A percentile compares a stretch with the other conserved stretches of the same genome.
phyloP scores from a whole-genome alignment of 2,329 filamentous ascomycete genomes.

The Delphinella strobiligena region DNA sequence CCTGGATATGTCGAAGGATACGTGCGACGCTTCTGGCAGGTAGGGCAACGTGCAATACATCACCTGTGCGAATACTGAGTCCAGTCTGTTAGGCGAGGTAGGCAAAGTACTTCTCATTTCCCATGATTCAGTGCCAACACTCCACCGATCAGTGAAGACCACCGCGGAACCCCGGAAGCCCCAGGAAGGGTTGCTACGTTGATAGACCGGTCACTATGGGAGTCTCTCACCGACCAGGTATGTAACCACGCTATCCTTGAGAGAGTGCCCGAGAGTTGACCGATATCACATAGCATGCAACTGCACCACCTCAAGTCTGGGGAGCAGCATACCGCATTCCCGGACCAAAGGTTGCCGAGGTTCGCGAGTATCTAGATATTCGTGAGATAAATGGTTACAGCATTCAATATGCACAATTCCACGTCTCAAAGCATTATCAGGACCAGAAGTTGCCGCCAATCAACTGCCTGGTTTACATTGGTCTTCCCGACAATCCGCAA shows the following conservation, averaged over 20 bases:
- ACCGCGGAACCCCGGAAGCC: constrained; percentile 76
- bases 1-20: constrained; percentile 89
- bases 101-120: constrained; percentile 1
- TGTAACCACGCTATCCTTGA: too few species aligned
- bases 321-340: constrained; percentile 73
- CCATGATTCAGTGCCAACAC: too few species aligned
- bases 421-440: constrained; percentile 40
- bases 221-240: constrained; percentile 56
- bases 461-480: constrained; percentile 76
- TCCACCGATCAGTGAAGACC: constrained; percentile 59
- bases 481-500: constrained; percentile 83
- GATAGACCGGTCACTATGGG: constrained; percentile 75
- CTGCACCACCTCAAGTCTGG: constrained; percentile 62
- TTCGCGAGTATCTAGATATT: constrained; percentile 84
- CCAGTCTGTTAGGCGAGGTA: constrained; percentile 17
- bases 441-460: constrained; percentile 28
- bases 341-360: constrained; percentile 59
- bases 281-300: constrained; percentile 36
- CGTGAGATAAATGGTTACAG: constrained; percentile 96
- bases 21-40: constrained; percentile 96
- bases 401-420: constrained; percentile 80
- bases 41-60: constrained; percentile 33
- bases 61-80: not conserved
- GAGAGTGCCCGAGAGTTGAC: too few species aligned
- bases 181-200: constrained; percentile 90